Evolutionary conservation across 805 yeast species (phyloP).

Genomic region (Ogataea trehaloabstinens): DNA sequence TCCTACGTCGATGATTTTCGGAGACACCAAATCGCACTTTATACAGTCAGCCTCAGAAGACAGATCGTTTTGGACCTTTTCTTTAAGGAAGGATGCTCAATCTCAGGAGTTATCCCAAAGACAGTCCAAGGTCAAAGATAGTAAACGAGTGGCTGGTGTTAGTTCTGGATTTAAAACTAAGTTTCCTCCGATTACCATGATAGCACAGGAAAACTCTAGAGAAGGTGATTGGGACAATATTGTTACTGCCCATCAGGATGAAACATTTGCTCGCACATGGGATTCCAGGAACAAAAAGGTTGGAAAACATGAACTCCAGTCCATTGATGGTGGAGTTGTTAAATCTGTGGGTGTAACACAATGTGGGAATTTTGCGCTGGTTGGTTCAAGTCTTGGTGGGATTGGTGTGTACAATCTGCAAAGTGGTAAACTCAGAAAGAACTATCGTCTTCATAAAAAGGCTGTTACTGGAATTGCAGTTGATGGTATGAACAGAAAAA

Average conservation of each 20-base stretch:
- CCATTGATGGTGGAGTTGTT: conserved; percentile 76
- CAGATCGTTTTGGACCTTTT: conserved; percentile 84
- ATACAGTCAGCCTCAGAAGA: conserved; percentile 85
- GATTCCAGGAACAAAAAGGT: conserved; percentile 72
- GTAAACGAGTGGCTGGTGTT: conserved; percentile 55
- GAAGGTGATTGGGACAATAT: conserved; percentile 93
- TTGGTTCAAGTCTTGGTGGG: conserved; percentile 86
- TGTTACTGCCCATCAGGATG: conserved; percentile 83
- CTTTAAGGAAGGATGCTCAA: conserved; percentile 93
- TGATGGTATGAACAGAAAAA: conserved; percentile 85
- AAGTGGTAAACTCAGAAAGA: conserved; percentile 78
- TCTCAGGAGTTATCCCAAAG: conserved; percentile 90
- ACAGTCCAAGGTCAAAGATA: conserved; percentile 41
- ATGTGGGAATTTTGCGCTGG: conserved; percentile 93
- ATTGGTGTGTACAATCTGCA: conserved; percentile 87
- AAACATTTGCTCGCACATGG: conserved; percentile 88
- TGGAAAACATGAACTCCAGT: conserved; percentile 67
- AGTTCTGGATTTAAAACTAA: conserved; percentile 57
- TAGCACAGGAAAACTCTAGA: conserved; percentile 72
- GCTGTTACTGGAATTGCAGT: conserved; percentile 86
- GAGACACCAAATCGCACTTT: conserved; percentile 74
- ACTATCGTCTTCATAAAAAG: conserved; percentile 66
- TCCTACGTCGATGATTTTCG: conserved; percentile 71
- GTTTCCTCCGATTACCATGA: conserved; percentile 69
- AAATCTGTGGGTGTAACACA: conserved; percentile 77